Evolutionary conservation across 768 basidiomycete species (phyloP).

Genomic region (Mycena galericulata): DNA sequence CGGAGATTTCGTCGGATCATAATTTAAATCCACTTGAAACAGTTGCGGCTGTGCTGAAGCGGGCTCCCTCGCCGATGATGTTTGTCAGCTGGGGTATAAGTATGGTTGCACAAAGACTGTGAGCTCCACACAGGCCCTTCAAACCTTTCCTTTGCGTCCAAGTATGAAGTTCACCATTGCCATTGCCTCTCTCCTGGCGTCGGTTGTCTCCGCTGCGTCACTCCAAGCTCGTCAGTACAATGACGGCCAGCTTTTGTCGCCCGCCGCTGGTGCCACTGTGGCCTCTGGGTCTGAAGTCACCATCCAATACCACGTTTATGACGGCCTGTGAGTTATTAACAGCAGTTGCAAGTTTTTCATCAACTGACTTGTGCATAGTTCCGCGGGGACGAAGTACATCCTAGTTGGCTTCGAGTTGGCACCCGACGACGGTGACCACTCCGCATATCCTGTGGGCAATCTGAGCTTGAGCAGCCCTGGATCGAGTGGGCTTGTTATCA

Average conservation of each 20-base stretch:
- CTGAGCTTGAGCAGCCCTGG: constrained; percentile 18
- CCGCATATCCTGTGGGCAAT: constrained; percentile 7
- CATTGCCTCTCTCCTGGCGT: constrained; percentile 21
- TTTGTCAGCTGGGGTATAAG: constrained; percentile 15
- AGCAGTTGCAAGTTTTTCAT: not conserved
- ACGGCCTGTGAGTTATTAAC: constrained; percentile 15
- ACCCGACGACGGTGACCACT: constrained; percentile 21
- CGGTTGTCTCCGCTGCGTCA: constrained; percentile 14
- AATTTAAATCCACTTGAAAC: constrained; percentile 13
- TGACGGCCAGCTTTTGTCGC: constrained; percentile 20
- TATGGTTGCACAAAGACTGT: too few species aligned
- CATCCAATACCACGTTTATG: constrained; percentile 11
- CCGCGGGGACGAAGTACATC: constrained; percentile 18
- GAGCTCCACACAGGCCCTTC: not conserved
- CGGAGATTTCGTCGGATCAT: constrained; percentile 2
- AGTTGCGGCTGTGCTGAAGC: constrained; percentile 10
- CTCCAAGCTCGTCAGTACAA: constrained; percentile 22
- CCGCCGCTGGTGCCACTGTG: constrained; percentile 23
- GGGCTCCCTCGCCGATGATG: constrained; percentile 11
- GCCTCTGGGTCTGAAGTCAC: constrained; percentile 9
- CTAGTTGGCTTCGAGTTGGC: constrained; percentile 19
- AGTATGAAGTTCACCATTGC: constrained; percentile 24
- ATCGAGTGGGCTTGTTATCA: constrained; percentile 17
- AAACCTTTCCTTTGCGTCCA: constrained; percentile 16
- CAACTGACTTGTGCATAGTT: constrained; percentile 11